Base-by-base conservation (phyloP, 345 rosid genomes). In the Turritis glabra region DNA sequence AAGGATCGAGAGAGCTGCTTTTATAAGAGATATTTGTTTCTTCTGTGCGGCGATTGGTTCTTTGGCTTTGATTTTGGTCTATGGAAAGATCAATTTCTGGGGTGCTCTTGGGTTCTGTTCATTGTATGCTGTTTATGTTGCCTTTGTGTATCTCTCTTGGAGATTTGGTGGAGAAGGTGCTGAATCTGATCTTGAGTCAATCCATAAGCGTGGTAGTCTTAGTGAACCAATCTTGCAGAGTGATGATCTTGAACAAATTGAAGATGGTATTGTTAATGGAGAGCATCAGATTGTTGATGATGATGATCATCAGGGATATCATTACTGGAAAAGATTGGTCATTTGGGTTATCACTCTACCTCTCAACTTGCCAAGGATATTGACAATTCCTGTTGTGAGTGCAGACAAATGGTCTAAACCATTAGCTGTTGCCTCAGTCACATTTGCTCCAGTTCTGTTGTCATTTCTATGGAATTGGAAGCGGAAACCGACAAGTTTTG, bases 321-420 rank as follows among this genome's bases (percentile, higher is more conserved):
- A 65, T 37, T 64, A 71, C 82, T 26, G 79, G 35, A 56, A 59
- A 23, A 56, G 56, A 21, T 69, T 74, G 80, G 47, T 86, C 12
- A 61, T 85, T 10, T 10, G 75, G 44, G 65, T 87, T 41, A 73
- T 92, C 67, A 92, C 91, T 73, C 59, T 90, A 27, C 97, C 99
- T 65, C 81, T 95, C 1, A 86, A 80, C 84, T 64, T 95, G 66
- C 97, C 97, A 10, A 86, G 99, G 77, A 87, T 82, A 75, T 64
- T 92, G 71, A 92, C 99, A 0, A 90, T 95, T 41, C 97, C 99
- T 1, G 83, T 88, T 12, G 88, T 84, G 21, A 73, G 83, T 30
- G 97, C 85, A 72, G 83, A 82, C 15, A 79, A 61, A 44, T 95
- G 99, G 99, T 92, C 97, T 46, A 92, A 84, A 83, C 84, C 92